phyloP scores from a whole-genome alignment of 306 rosid species.

The Rosa lucieae region DNA sequence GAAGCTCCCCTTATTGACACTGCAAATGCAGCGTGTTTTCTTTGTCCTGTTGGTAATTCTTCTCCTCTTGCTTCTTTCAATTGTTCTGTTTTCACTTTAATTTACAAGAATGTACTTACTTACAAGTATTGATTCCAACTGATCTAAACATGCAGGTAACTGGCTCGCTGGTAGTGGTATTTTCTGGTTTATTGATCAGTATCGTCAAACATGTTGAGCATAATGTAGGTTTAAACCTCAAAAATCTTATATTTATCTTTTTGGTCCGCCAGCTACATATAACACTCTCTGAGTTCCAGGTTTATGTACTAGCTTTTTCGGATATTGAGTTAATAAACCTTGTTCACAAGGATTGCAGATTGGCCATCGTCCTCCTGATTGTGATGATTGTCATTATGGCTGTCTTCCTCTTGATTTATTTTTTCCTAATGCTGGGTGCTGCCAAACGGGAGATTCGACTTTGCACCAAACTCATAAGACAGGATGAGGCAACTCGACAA shows the following conservation, averaged over 20 bases:
- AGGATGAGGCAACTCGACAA: slow-evolving; percentile 65
- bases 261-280: not conserved
- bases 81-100: not conserved
- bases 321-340: slow-evolving; percentile 22
- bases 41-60: not conserved
- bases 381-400: slow-evolving; percentile 26
- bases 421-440: slow-evolving; percentile 18
- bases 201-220: slow-evolving; percentile 13
- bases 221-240: not conserved
- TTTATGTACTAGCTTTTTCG: slow-evolving; percentile 41
- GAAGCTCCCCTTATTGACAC: not conserved
- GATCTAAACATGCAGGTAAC: slow-evolving; percentile 19
- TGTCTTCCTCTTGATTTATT: slow-evolving; percentile 33
- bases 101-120: not conserved
- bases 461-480: slow-evolving; percentile 57
- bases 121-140: not conserved
- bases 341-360: slow-evolving; percentile 27
- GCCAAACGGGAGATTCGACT: slow-evolving; percentile 53
- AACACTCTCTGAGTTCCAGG: slow-evolving; percentile 41
- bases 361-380: slow-evolving; percentile 38
- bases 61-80: not conserved
- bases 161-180: slow-evolving; percentile 7
- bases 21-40: slow-evolving; percentile 5
- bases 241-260: not conserved
- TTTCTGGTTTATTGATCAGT: slow-evolving; percentile 17